Base-by-base conservation (phyloP, 2,329 filamentous ascomycete genomes). In the Colletotrichum tofieldiae region DNA sequence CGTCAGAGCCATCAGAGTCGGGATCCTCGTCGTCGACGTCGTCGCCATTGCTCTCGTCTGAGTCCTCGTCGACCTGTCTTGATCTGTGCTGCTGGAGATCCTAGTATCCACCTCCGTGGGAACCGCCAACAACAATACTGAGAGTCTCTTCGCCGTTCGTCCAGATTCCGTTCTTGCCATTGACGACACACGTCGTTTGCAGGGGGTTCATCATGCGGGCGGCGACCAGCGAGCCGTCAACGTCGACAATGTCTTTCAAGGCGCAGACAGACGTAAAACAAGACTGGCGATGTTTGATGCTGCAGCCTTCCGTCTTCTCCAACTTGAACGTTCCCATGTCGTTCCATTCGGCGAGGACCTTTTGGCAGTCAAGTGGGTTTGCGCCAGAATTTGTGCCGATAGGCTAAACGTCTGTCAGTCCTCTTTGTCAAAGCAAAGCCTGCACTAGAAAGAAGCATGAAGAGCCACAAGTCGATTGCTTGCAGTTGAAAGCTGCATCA, bases 161-260 rank as follows among this genome's bases (percentile, higher is more conserved):
- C 69, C 69, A 72, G 14, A 45, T 16, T 8, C 65, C 69, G 8
- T 54, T 66, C 37, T 49, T 59, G 11, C 65, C 69, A 35, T 68
- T 68, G 35, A 72, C 69, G 16, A 63, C 20, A 32, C 69, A 72
- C 16, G 59, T 72, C 12, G 60, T 63, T 47, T 72, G 69, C 32
- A 62, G 18, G 0, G 65, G 65, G 26, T 69, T 63, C 69, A 72
- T 72, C 69, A 72, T 68, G 6, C 69, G 58, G 23, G 51, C 69
- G 14, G 58, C 59, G n/a, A 47, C 51, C 41, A 70, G 29, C 18
- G 54, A 37, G 11, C 20, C 20, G 12, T 64, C 29, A 9, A 65
- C 29, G 59, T 64, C 60, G 29, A 64, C 52, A 7, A 12, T 2
- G 2, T 59, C 43, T 5, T 9, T 43, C 23, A 52, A n/a, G 35